Percentiles rank a stretch among this genome's conserved stretches.
phyloP scores from a whole-genome alignment of 164 flowering plant genomes.

The Akebia trifoliata region DNA sequence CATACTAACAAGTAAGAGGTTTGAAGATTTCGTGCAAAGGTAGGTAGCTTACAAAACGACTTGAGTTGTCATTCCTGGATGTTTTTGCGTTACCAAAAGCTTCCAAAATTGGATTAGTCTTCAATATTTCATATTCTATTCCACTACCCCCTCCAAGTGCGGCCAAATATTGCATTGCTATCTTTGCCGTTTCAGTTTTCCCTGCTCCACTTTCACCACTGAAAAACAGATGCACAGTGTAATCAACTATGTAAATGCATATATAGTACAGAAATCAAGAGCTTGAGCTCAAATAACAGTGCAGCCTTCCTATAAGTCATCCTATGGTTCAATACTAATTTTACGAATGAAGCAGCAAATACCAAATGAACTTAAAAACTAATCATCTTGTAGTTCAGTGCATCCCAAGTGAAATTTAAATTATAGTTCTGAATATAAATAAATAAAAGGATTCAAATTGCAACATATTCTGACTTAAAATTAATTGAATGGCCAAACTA shows the following conservation, averaged over 20 bases:
- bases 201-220: constrained; percentile 99
- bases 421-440: too few species aligned
- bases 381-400: too few species aligned
- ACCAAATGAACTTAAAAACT: too few species aligned
- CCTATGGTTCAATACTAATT: too few species aligned
- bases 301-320: too few species aligned
- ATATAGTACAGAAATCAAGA: neutral
- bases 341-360: too few species aligned
- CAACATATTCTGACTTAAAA: too few species aligned
- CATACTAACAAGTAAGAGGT: too few species aligned
- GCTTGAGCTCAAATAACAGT: too few species aligned
- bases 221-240: constrained; percentile 19
- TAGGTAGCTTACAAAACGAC: constrained; percentile 86
- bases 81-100: constrained; percentile 99
- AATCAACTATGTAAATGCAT: neutral
- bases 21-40: neutral
- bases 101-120: constrained; percentile 95
- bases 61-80: constrained; percentile 92
- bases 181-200: constrained; percentile 99
- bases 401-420: too few species aligned
- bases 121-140: constrained; percentile 85
- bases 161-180: constrained; percentile 98
- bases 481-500: too few species aligned
- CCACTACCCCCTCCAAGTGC: constrained; percentile 99
- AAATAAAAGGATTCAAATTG: too few species aligned